A percentile compares a stretch with the other conserved stretches of the same genome.
Evolutionary conservation across 1,139 yeast species (phyloP).

Genomic region (Pichia sp.): DNA sequence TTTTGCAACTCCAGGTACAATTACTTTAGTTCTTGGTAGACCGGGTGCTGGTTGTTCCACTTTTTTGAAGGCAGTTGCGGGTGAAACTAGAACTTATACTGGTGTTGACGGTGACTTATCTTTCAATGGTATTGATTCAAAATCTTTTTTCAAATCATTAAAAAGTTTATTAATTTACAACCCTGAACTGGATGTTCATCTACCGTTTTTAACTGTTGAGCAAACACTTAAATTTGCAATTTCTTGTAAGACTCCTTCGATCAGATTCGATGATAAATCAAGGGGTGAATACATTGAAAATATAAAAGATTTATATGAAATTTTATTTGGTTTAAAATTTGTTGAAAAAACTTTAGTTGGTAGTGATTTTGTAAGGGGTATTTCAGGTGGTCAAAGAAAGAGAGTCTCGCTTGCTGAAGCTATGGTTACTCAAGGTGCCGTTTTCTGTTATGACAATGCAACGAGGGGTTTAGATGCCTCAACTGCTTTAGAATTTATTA

Average conservation of each 20-base stretch:
- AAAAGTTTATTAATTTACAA: constrained; percentile 38
- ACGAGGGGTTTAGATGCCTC: constrained; percentile 74
- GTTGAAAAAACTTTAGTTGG: constrained; percentile 64
- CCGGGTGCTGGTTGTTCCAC: constrained; percentile 54
- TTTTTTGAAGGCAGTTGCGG: constrained; percentile 35
- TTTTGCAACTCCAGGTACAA: constrained; percentile 42
- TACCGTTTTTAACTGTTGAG: constrained; percentile 40
- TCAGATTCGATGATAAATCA: constrained; percentile 33
- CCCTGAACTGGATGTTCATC: constrained; percentile 40
- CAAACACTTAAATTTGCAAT: constrained; percentile 41
- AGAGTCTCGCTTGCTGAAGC: constrained; percentile 74
- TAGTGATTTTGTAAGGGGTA: constrained; percentile 65
- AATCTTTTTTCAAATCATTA: constrained; percentile 49
- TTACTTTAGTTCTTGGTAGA: constrained; percentile 48
- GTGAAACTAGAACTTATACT: constrained; percentile 27
- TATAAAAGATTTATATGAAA: constrained; percentile 43
- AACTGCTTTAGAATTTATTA: constrained; percentile 70
- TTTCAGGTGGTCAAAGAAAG: constrained; percentile 78
- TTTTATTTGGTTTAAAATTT: constrained; percentile 45
- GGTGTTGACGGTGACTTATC: constrained; percentile 28
- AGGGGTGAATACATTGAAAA: constrained; percentile 35
- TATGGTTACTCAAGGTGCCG: constrained; percentile 49
- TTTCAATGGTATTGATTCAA: constrained; percentile 49
- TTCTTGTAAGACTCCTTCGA: constrained; percentile 37
- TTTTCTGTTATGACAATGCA: constrained; percentile 69